phyloP scores from a whole-genome alignment of 1,139 yeast species.

The Geotrichum restrictum region DNA sequence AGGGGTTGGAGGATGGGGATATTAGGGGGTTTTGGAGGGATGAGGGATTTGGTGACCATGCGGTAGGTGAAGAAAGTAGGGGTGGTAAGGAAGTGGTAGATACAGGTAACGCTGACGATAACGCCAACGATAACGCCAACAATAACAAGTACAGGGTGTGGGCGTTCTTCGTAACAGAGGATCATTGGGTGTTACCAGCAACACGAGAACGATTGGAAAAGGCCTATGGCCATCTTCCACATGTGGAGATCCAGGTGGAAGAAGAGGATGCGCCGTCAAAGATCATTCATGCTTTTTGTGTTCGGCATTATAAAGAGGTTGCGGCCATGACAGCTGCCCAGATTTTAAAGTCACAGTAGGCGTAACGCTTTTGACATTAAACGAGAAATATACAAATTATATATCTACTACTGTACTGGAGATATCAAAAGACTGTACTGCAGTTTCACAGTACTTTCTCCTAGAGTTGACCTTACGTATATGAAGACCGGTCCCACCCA shows the following conservation, averaged over 20 bases:
- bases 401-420: no score
- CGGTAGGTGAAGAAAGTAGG: no score
- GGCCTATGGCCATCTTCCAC: conserved; percentile 38
- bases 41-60: no score
- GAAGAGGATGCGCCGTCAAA: conserved; percentile 37
- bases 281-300: conserved; percentile 57
- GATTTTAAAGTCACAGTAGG: conserved; percentile 3
- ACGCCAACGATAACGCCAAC: no score
- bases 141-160: conserved; percentile 49
- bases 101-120: no score
- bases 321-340: conserved; percentile 43
- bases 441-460: no score
- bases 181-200: conserved; percentile 57
- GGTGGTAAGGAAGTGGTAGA: no score
- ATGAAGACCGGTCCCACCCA: no score
- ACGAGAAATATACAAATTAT: not conserved
- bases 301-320: conserved; percentile 51
- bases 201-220: conserved; percentile 46
- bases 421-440: no score
- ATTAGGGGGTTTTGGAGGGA: conserved; percentile 50
- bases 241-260: conserved; percentile 32
- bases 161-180: conserved; percentile 54
- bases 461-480: no score
- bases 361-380: not conserved
- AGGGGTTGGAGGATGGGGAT: conserved; percentile 36